Conservation (phyloP, 1,284 basidiomycete genomes). For the Cutaneotrichosporon mucoides region DNA sequence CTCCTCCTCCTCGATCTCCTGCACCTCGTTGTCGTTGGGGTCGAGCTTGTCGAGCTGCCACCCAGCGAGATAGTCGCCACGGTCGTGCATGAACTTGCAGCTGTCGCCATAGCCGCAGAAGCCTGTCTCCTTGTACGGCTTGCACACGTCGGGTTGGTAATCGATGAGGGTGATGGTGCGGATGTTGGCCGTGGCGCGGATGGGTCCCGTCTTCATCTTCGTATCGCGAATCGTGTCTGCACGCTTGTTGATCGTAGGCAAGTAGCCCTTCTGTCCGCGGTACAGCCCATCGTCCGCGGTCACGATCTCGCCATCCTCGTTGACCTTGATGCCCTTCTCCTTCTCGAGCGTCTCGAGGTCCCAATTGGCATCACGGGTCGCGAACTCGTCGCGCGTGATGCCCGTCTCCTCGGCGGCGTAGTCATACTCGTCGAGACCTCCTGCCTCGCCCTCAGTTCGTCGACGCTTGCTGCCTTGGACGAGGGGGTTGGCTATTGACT, state of each 20-base stretch:
- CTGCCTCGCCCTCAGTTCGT: slow-evolving; percentile 52
- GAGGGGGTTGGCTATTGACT: slow-evolving; percentile 63
- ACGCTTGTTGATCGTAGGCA: slow-evolving; percentile 71
- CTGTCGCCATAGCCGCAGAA: slow-evolving; percentile 99
- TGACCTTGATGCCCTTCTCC: slow-evolving; percentile 34
- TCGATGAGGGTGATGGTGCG: slow-evolving; percentile 92
- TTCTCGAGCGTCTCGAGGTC: slow-evolving; percentile 44
- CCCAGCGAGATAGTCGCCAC: slow-evolving; percentile 78
- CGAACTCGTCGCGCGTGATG: slow-evolving; percentile 39
- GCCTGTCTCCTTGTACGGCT: slow-evolving; percentile 99
- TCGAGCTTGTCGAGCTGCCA: slow-evolving; percentile 83
- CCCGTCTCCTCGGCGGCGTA: slow-evolving; percentile 47
- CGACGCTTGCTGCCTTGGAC: slow-evolving; percentile 77
- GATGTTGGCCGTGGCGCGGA: slow-evolving; percentile 75
- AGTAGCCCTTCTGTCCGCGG: slow-evolving; percentile 76
- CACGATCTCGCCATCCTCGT: slow-evolving; percentile 48
- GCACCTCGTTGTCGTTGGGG: slow-evolving; percentile 51
- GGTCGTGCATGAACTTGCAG: slow-evolving; percentile 90
- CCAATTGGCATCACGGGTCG: slow-evolving; percentile 49
- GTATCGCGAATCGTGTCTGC: slow-evolving; percentile 64
- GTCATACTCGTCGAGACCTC: slow-evolving; percentile 60
- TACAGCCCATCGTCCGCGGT: slow-evolving; percentile 76
- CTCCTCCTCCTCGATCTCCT: slow-evolving; percentile 60
- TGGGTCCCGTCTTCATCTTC: slow-evolving; percentile 84
- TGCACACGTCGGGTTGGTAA: slow-evolving; percentile 99